Base-by-base conservation (phyloP, 2,329 filamentous ascomycete genomes). In the Trichoderma gracile region DNA sequence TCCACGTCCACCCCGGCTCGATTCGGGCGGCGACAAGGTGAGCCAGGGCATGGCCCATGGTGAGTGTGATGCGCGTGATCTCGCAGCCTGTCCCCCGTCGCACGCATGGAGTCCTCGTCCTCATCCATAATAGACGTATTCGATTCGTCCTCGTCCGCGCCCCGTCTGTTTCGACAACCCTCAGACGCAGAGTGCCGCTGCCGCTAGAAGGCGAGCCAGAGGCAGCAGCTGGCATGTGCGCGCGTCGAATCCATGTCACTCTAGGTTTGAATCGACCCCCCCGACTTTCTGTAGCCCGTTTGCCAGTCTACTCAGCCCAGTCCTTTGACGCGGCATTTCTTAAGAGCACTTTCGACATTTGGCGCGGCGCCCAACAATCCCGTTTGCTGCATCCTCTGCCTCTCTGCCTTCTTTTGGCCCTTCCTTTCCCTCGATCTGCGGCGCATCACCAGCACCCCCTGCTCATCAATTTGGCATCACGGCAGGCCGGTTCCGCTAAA, bases 121-220 rank as follows among this genome's bases (percentile, higher is more conserved):
- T 38, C 33, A 10, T 38, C 33, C 33, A 38, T 14, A 12, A 12
- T 12, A 12, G 7, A 14, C 33, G 33, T 12, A 12, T 8, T 38
- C 33, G 33, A 38, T 38, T 38, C 54, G 57, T 60, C 47, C 46
- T 38, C 33, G 33, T 33, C 38, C 45, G 46, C 30, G 19, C 45
- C 27, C 47, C 38, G 43, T 45, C 27, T 27, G 58, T 61, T 61
- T 61, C 58, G 53, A 50, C 49, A 30, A 33, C 53, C 58, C 42
- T 61, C 58, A 54, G 53, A 61, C 58, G 49, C 58, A 45, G 42
- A 61, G 40, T 42, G 47, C 58, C 58, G 58, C 30, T 53, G 58
- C 58, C 58, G 58, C 58, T 61, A 61, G 40, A 38, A 38, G 33
- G 47, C 49, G 21, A 61, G 58, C 40, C 46, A 61, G 49, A 61